Evolutionary conservation across 1,284 basidiomycete genomes (phyloP), one percentile per base, ranked within the genome.

Genomic region (Exobasidium cylindrosporum): DNA sequence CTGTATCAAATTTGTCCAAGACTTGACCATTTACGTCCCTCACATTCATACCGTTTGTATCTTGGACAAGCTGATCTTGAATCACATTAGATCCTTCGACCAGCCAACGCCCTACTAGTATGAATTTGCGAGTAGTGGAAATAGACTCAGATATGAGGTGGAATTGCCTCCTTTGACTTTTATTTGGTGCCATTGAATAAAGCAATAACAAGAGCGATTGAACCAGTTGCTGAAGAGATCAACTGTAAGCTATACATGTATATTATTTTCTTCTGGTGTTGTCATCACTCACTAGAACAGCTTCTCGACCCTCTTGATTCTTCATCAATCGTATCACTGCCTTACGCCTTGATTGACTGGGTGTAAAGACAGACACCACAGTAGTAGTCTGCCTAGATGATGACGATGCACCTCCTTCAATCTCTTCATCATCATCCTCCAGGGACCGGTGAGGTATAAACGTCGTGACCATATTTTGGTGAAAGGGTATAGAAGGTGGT

Each of bases 241-340:
- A 50, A 4, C 35, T 10, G 17, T n/a, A n/a, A n/a, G n/a, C n/a
- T n/a, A n/a, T n/a, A n/a, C n/a, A n/a, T n/a, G n/a, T n/a, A n/a
- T n/a, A n/a, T n/a, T n/a, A n/a, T n/a, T n/a, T n/a, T n/a, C n/a
- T n/a, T n/a, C n/a, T n/a, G n/a, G n/a, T n/a, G n/a, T n/a, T n/a
- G n/a, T n/a, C n/a, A n/a, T n/a, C n/a, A 28, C 47, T 50, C 47
- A 50, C 47, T 24, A 50, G 26, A 6, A 50, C 14, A 50, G 47
- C n/a, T 24, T 50, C 47, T 24, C 47, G n/a, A 6, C 47, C 47
- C 26, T 50, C 47, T 24, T 28, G 26, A 28, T 50, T 28, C 26
- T 28, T 28, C 13, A 28, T 24, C 4, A 50, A 24, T 21, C 21
- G 47, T 50, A 50, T 13, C n/a, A 50, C 4, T 24, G 47, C 47